A percentile compares a stretch with the other conserved stretches of the same genome.
Conservation (phyloP, 805 yeast genomes). For the Phaffomyces opuntiae region DNA sequence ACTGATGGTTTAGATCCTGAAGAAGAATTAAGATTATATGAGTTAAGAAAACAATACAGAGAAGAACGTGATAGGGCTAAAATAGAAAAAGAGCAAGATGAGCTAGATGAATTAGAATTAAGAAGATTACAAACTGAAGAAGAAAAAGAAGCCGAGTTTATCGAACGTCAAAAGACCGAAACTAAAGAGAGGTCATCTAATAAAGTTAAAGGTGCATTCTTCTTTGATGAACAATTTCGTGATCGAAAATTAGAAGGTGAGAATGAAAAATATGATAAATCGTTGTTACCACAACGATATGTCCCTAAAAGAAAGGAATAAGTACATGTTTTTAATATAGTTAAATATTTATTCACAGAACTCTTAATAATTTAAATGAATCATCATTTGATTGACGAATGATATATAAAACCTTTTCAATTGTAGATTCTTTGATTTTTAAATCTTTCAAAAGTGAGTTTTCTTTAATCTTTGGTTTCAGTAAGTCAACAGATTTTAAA, state of each 20-base stretch:
- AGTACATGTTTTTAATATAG: neutral
- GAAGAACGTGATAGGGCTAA: conserved; percentile 19
- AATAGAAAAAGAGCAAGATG: conserved; percentile 20
- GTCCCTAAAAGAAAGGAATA: neutral
- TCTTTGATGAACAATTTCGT: conserved; percentile 10
- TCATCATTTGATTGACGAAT: conserved; percentile 15
- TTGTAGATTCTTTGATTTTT: conserved; percentile 2
- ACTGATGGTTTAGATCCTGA: conserved; percentile 52
- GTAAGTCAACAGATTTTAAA: neutral
- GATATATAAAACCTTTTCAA: conserved; percentile 14
- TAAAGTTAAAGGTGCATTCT: conserved; percentile 17
- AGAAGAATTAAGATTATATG: conserved; percentile 51
- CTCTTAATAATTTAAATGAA: conserved; percentile 15
- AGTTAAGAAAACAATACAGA: conserved; percentile 45
- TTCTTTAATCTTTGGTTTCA: conserved; percentile 1
- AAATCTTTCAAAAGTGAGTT: conserved; percentile 8
- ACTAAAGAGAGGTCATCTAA: neutral
- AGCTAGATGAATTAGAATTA: conserved; percentile 19
- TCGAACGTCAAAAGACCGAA: conserved; percentile 7
- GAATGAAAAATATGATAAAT: conserved; percentile 11
- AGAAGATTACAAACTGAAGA: conserved; percentile 19
- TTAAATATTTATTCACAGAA: conserved; percentile 6
- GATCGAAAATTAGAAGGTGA: conserved; percentile 6
- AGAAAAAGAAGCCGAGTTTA: conserved; percentile 15
- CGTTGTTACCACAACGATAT: conserved; percentile 11